phyloP scores from a whole-genome alignment of 1,139 yeast genomes.

The Protomyces inundatus region DNA sequence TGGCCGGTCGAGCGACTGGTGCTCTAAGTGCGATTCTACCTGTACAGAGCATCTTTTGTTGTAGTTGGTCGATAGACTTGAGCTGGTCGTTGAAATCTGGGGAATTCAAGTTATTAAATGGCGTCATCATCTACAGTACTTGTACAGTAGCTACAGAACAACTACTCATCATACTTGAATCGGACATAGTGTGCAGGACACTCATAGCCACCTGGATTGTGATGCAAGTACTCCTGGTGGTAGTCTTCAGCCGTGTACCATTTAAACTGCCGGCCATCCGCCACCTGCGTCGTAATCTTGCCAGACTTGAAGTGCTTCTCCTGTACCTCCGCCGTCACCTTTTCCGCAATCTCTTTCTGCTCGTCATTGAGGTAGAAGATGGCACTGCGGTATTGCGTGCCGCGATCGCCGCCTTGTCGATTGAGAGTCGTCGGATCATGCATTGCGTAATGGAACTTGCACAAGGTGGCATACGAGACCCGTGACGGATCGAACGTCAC shows the following conservation, averaged over 20 bases:
- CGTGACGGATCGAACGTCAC: constrained; percentile 68
- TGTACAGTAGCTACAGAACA: neutral
- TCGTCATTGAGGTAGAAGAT: constrained; percentile 57
- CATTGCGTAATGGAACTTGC: constrained; percentile 77
- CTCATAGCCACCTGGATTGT: constrained; percentile 62
- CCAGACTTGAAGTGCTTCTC: constrained; percentile 54
- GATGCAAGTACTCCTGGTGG: constrained; percentile 74
- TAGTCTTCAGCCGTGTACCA: constrained; percentile 85
- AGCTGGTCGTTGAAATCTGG: no score
- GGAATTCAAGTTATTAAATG: no score
- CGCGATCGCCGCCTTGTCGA: constrained; percentile 75
- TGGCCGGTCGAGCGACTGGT: neutral
- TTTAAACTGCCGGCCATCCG: constrained; percentile 57
- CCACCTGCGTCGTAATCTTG: constrained; percentile 60
- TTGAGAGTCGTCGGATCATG: constrained; percentile 67
- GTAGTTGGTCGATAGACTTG: no score
- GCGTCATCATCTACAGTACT: no score
- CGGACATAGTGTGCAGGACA: constrained; percentile 39
- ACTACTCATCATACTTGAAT: constrained; percentile 7
- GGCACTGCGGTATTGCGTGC: constrained; percentile 80
- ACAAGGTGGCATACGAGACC: constrained; percentile 55
- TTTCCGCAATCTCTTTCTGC: constrained; percentile 46
- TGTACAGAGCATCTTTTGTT: no score
- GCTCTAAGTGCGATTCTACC: neutral
- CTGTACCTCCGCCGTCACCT: constrained; percentile 44